Conservation (phyloP, 768 basidiomycete genomes). For the Russula brevipes region DNA sequence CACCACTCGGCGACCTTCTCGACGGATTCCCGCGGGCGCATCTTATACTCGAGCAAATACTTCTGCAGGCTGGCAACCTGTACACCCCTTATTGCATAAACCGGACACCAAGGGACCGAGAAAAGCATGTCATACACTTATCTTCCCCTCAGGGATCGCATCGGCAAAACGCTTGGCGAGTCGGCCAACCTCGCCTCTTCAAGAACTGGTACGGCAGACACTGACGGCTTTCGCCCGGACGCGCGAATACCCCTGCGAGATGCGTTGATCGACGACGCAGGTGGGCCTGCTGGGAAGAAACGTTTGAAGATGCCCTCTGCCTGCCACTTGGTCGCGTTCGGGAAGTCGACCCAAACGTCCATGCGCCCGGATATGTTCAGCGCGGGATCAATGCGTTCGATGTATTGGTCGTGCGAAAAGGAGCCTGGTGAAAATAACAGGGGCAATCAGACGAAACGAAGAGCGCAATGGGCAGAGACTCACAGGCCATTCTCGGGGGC, state of each 20-base stretch:
- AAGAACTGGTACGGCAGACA: constrained; percentile 58
- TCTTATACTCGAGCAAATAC: constrained; percentile 84
- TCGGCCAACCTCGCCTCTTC: constrained; percentile 67
- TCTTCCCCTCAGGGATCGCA: constrained; percentile 79
- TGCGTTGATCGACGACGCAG: constrained; percentile 32
- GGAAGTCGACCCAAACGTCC: constrained; percentile 94
- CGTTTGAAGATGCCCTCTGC: constrained; percentile 90
- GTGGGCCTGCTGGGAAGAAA: constrained; percentile 72
- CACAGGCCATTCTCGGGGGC: constrained; percentile 82
- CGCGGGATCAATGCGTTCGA: constrained; percentile 86
- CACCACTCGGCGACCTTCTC: constrained; percentile 73
- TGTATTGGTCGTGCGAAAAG: constrained; percentile 92
- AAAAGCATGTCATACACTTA: constrained; percentile 57
- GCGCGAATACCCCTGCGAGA: constrained; percentile 63
- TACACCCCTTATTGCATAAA: not conserved
- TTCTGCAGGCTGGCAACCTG: constrained; percentile 83
- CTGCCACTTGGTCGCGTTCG: constrained; percentile 87
- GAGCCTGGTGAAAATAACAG: constrained; percentile 42
- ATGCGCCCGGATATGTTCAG: constrained; percentile 87
- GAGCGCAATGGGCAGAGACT: constrained; percentile 31
- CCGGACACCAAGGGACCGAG: not conserved
- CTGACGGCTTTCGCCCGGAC: constrained; percentile 56
- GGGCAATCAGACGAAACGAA: constrained; percentile 4
- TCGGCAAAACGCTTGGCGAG: constrained; percentile 80
- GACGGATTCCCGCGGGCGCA: constrained; percentile 77